A percentile compares a stretch with the other conserved stretches of the same genome.
These are phyloP conservation scores for Phaeosphaeriaceae sp. DNA, from an alignment of 2,329 filamentous ascomycete genomes.

Conservation along the genomic window DNA sequence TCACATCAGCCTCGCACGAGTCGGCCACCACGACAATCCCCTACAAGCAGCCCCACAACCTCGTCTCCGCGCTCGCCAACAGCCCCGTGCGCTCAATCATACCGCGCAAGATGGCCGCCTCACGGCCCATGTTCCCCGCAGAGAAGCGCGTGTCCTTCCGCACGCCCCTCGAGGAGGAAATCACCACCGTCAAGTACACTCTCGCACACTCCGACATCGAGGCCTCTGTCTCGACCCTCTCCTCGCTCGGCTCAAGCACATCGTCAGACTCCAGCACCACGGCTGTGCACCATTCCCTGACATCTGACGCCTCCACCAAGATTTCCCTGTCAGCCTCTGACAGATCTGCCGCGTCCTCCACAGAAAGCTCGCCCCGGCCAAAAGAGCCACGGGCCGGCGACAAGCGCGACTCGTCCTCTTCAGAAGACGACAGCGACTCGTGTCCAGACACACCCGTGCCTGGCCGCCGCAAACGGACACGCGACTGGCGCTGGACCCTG, in stretches of 20 bases:
- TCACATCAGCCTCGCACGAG: slow-evolving; percentile 50
- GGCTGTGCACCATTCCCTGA: slow-evolving; percentile 21
- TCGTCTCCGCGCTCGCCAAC: slow-evolving; percentile 56
- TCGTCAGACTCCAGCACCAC: slow-evolving; percentile 20
- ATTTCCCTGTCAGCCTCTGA: slow-evolving; percentile 1
- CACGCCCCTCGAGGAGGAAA: slow-evolving; percentile 64
- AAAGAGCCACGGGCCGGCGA: slow-evolving; percentile 43
- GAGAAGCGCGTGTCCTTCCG: slow-evolving; percentile 66
- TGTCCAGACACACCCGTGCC: slow-evolving; percentile 62
- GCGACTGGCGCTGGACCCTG: slow-evolving; percentile 66
- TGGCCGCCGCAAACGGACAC: slow-evolving; percentile 59
- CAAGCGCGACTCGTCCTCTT: slow-evolving; percentile 54
- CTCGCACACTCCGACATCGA: slow-evolving; percentile 63
- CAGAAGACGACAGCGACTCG: slow-evolving; percentile 58
- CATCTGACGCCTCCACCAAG: slow-evolving; percentile 5
- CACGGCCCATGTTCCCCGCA: slow-evolving; percentile 59
- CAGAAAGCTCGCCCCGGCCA: slow-evolving; percentile 32
- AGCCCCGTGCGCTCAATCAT: slow-evolving; percentile 48
- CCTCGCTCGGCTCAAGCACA: slow-evolving; percentile 26
- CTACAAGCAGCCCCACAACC: slow-evolving; percentile 56
- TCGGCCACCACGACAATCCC: slow-evolving; percentile 48
- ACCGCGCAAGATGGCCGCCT: slow-evolving; percentile 51
- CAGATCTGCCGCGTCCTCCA: slow-evolving; percentile 23
- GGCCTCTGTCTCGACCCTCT: slow-evolving; percentile 47
- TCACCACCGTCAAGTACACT: slow-evolving; percentile 63